Percentiles rank a stretch among this genome's conserved stretches.
These are phyloP conservation scores for Porcisia hertigi DNA, from an alignment of 208 protist genomes.

Conservation along the genomic window DNA sequence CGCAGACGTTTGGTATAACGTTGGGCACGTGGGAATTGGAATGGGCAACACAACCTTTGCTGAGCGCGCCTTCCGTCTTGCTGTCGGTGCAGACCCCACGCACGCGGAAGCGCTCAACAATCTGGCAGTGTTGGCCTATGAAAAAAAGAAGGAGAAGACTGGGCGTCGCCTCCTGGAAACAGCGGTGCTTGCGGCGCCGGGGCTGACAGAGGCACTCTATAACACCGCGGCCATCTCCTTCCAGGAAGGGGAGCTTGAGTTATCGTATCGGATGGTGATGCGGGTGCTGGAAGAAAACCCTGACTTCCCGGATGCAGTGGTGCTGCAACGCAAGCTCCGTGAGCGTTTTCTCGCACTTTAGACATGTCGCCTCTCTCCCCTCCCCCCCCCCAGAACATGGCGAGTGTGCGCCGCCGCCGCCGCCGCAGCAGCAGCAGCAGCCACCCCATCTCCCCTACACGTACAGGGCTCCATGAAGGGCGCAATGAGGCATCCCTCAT, in stretches of 20 bases:
- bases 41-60: constrained; percentile 92
- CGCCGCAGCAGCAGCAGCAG: not conserved
- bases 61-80: constrained; percentile 92
- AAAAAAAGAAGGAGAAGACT: constrained; percentile 43
- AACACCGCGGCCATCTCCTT: constrained; percentile 87
- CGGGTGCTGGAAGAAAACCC: constrained; percentile 78
- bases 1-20: constrained; percentile 96
- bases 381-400: not conserved
- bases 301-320: constrained; percentile 82
- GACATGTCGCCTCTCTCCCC: not conserved
- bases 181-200: constrained; percentile 65
- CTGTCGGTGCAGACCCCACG: constrained; percentile 80
- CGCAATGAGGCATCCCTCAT: not conserved
- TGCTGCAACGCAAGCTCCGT: constrained; percentile 60
- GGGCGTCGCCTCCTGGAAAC: constrained; percentile 71
- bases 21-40: constrained; percentile 93
- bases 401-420: not conserved
- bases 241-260: constrained; percentile 79
- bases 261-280: constrained; percentile 59
- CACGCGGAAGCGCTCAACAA: constrained; percentile 96
- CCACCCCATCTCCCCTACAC: not conserved
- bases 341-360: constrained; percentile 60
- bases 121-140: constrained; percentile 81
- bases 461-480: not conserved
- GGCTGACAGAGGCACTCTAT: constrained; percentile 92